Base-by-base conservation (phyloP, 2,329 filamentous ascomycete genomes). In the Apiospora saccharicola region DNA sequence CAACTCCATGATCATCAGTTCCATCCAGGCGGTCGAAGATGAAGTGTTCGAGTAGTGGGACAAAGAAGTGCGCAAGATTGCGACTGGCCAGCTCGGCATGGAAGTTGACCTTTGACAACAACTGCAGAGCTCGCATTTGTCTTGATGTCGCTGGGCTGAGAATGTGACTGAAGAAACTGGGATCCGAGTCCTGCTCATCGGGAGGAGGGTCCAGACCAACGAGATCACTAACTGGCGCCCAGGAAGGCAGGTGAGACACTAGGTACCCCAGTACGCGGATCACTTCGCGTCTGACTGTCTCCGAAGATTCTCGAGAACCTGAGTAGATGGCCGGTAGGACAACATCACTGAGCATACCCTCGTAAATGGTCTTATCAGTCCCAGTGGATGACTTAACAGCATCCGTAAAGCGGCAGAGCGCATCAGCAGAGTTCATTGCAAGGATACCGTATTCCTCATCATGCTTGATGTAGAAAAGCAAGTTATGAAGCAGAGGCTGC, bases 1-100 rank as follows among this genome's bases (percentile, higher is more conserved):
- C 92, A 70, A 98, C 86, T 69, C 95, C 96, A 76, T 97, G 93
- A 47, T 94, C 95, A 80, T 98, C 94, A 30, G 81, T 86, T 12
- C 88, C 86, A 68, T 94, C 93, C 5, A 89, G 90, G 73, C 93
- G 90, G 72, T 95, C 93, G 79, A 98, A 96, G 34, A 98, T 92
- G 79, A 98, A 98, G 80, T 98, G 95, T 79, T 99, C 96, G 13
- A 98, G 87, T 26, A 99, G 86, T 0, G 96, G 97, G 53, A 99
- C 90, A 79, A 98, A 94, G 78, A 98, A 93, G 24, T 96, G 92
- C 72, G 92, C 91, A 74, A 97, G 87, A 78, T 97, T 97, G 70
- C 90, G 90, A 77, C 94, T 93, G 74, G 89, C 89, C 73, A 99
- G 85, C 68, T 90, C 86, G 16, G 89, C 87, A 71, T 87, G 87